Base-by-base conservation (phyloP, 768 basidiomycete genomes). In the Boletellus ananiceps region DNA sequence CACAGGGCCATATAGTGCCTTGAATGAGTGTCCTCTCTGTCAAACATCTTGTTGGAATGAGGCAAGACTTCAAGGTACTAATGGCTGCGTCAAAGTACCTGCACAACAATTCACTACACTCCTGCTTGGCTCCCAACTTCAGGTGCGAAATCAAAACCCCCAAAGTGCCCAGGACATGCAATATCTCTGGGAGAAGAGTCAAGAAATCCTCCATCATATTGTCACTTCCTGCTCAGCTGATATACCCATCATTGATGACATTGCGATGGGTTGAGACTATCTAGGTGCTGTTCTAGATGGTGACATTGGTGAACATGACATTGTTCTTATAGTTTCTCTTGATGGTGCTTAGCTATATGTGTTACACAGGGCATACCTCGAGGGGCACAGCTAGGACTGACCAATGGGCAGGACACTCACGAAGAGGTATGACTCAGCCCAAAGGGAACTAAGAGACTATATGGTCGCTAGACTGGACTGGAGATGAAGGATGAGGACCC, bases 61-160 rank as follows among this genome's bases (percentile, higher is more conserved):
- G 5, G 39, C 2, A 3, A 33, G 27, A 0, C 34, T 51, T 3
- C 46, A 43, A 2, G 39, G 9, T 0, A 34, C 12, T 3, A 31
- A 44, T 31, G 19, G 52, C 0, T 14, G 16, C 0, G 29, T 39
- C 4, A 66, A 67, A 44, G 52, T 69, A 2, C 57, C 74, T 0
- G 58, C 62, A 0, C 57, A 69, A 14, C 58, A 69, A 13, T 70
- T 70, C 27, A 48, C 47, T 6, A 77, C 74, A 0, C 67, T 77
- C 21, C 73, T 65, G 0, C 36, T 76, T 14, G 73, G 73, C 4
- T 74, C 73, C 1, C 74, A 75, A 42, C 45, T 78, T 0, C 75
- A 78, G 43, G 72, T 75, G 0, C 53, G 71, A 1, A 59, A 68
- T 14, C 50, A 64, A 0, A 58, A 47, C 12, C 48, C 37, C 0